Conservation (phyloP, 805 yeast genomes). For the Zygosaccharomyces siamensis region DNA sequence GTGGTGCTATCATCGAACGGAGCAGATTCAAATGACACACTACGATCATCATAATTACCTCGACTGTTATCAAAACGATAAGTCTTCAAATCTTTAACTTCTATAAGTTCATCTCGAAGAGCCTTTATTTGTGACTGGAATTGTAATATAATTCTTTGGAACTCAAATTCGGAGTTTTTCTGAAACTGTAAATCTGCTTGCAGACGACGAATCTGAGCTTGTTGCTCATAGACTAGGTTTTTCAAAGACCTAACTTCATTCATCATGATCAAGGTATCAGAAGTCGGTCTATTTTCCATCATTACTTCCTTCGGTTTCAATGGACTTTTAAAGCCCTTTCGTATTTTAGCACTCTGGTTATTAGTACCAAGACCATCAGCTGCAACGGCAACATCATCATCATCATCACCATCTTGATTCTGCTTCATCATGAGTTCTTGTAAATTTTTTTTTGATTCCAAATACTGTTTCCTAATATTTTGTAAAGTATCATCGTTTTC, state of each 20-base stretch:
- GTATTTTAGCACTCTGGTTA: constrained; percentile 1
- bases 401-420: constrained; percentile 7
- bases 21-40: constrained; percentile 8
- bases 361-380: background rate
- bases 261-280: constrained; percentile 10
- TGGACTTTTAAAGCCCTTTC: constrained; percentile 8
- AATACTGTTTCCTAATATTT: constrained; percentile 28
- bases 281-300: constrained; percentile 2
- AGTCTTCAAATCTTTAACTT: background rate
- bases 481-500: constrained; percentile 32
- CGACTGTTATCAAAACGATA: background rate
- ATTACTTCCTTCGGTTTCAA: constrained; percentile 13
- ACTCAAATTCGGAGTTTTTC: constrained; percentile 11
- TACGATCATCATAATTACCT: background rate
- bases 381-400: background rate
- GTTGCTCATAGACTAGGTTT: constrained; percentile 21
- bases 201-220: constrained; percentile 18
- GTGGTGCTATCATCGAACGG: constrained; percentile 22
- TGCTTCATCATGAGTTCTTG: constrained; percentile 22
- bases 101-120: constrained; percentile 11
- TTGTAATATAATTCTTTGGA: constrained; percentile 14
- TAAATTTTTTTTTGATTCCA: constrained; percentile 26
- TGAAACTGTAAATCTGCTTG: constrained; percentile 18
- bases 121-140: constrained; percentile 16
- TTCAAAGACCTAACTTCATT: constrained; percentile 20